phyloP scores from a whole-genome alignment of 129 eudicot genomes.

The Escallonia rubra region DNA sequence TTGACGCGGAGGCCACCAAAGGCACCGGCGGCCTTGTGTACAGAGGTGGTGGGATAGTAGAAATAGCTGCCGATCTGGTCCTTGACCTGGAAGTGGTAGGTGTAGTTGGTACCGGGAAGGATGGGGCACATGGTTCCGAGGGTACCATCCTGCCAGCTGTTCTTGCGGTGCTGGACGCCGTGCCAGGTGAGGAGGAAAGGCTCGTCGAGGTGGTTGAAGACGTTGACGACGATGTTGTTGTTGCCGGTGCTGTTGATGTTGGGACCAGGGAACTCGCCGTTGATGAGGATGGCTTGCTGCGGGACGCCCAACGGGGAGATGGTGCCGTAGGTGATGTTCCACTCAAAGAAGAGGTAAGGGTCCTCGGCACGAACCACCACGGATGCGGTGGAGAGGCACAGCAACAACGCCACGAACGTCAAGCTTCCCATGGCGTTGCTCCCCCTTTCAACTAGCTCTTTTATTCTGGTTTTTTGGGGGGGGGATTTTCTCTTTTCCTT shows the following conservation, averaged over 20 bases:
- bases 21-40: slow-evolving; percentile 53
- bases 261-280: slow-evolving; percentile 50
- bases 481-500: not conserved
- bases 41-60: slow-evolving; percentile 39
- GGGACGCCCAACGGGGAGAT: slow-evolving; percentile 48
- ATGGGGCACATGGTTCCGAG: slow-evolving; percentile 58
- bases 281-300: slow-evolving; percentile 43
- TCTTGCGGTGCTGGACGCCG: slow-evolving; percentile 60
- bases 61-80: slow-evolving; percentile 55
- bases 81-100: slow-evolving; percentile 52
- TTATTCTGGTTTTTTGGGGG: not conserved
- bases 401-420: not conserved
- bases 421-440: not conserved
- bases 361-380: slow-evolving; percentile 30
- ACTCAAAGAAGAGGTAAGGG: slow-evolving; percentile 32
- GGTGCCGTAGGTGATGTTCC: slow-evolving; percentile 49
- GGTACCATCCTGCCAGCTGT: slow-evolving; percentile 51
- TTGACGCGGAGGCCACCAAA: slow-evolving; percentile 34
- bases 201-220: slow-evolving; percentile 50
- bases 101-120: slow-evolving; percentile 42
- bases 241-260: slow-evolving; percentile 42
- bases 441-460: not conserved
- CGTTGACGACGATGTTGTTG: slow-evolving; percentile 49
- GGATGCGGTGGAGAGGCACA: slow-evolving; percentile 3
- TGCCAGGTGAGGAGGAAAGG: slow-evolving; percentile 48